Evolutionary conservation across 192 early-diverging fungal species (phyloP).

Genomic region (Gamsiella multidivaricata): DNA sequence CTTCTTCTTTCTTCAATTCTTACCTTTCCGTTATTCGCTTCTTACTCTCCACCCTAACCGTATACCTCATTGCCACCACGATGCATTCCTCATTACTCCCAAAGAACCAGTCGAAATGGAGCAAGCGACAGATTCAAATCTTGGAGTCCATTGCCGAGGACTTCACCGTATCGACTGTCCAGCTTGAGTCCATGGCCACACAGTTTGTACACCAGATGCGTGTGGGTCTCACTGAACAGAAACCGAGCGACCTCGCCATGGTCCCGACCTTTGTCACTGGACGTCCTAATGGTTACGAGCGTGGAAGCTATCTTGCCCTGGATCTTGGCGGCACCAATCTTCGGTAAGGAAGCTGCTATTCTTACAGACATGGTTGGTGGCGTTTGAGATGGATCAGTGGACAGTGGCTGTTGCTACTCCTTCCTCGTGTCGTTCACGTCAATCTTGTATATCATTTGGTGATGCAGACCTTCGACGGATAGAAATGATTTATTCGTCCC

Average conservation of each 20-base stretch:
- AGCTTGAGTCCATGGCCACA: conserved; percentile 58
- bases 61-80: neutral
- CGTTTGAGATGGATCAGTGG: no score
- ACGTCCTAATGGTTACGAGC: conserved; percentile 87
- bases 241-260: conserved; percentile 69
- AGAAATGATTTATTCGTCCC: no score
- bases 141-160: conserved; percentile 17
- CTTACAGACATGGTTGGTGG: neutral
- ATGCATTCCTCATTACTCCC: conserved; percentile 19
- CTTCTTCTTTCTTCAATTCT: neutral
- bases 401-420: no score
- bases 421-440: no score
- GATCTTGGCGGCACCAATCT: conserved; percentile 97
- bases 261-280: conserved; percentile 88
- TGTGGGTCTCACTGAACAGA: conserved; percentile 53
- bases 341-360: conserved; percentile 55
- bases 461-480: no score
- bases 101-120: conserved; percentile 34
- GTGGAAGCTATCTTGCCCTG: conserved; percentile 88
- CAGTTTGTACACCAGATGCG: conserved; percentile 64
- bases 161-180: conserved; percentile 61
- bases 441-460: no score
- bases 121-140: conserved; percentile 10
- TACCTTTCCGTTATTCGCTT: neutral
- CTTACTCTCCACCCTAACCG: neutral